Percentiles rank a stretch among this genome's conserved stretches.
Evolutionary conservation across 2,329 filamentous ascomycete species (phyloP).

Genomic region (Metarhizium robertsii): DNA sequence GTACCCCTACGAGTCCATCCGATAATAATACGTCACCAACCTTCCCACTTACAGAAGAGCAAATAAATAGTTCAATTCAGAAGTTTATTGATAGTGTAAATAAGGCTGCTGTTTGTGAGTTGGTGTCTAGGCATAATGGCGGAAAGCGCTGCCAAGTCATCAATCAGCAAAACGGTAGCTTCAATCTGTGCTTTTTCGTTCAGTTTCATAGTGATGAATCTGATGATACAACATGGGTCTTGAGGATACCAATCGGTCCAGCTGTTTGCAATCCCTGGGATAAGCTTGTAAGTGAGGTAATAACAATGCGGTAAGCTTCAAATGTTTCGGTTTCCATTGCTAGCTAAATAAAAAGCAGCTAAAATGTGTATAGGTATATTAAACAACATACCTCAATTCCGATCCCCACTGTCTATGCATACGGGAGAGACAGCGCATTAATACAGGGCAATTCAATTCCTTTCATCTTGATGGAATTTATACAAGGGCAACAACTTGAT

Average conservation of each 20-base stretch:
- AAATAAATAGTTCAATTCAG: not conserved
- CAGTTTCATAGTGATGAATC: constrained; percentile 1
- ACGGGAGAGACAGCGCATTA: constrained; percentile 8
- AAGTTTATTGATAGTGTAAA: constrained; percentile 15
- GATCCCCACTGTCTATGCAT: constrained; percentile 11
- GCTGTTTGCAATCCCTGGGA: not conserved
- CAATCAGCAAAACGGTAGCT: constrained; percentile 12
- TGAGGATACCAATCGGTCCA: constrained; percentile 1
- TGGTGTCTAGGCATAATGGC: constrained; percentile 13
- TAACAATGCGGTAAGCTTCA: not conserved
- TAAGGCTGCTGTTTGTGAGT: constrained; percentile 10
- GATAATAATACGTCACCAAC: no score
- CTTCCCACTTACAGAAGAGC: not conserved
- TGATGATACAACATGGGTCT: not conserved
- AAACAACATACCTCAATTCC: constrained; percentile 12
- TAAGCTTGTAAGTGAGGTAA: constrained; percentile 1
- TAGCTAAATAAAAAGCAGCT: not conserved
- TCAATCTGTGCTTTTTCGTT: constrained; percentile 16
- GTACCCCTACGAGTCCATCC: no score
- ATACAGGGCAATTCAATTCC: not conserved
- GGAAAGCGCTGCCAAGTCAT: constrained; percentile 11
- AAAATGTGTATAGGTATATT: constrained; percentile 14
- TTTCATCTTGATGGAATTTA: not conserved
- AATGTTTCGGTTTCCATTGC: not conserved
- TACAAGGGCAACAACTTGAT: constrained; percentile 9